phyloP scores from a whole-genome alignment of 257 asterid genomes.

The Fraxinus cuspidata region DNA sequence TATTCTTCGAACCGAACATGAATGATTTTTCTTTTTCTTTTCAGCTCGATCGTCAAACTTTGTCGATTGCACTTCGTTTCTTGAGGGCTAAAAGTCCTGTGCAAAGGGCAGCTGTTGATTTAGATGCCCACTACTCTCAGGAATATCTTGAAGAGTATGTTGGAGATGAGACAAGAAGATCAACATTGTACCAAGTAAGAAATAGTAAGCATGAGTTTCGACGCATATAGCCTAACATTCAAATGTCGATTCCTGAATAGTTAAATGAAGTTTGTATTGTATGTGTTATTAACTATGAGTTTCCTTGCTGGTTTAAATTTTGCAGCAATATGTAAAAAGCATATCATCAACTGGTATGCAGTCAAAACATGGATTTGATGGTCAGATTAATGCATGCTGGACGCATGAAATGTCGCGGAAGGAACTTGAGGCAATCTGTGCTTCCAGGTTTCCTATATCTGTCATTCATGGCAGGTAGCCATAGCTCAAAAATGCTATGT shows the following conservation, averaged over 20 bases:
- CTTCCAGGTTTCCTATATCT: constrained; percentile 73
- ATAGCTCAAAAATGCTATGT: constrained; percentile 32
- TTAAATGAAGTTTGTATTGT: background rate
- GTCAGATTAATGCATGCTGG: constrained; percentile 98
- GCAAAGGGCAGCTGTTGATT: constrained; percentile 99
- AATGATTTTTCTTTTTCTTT: constrained; percentile 8
- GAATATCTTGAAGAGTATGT: constrained; percentile 92
- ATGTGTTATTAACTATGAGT: background rate
- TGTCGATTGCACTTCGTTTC: constrained; percentile 89
- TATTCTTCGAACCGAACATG: background rate
- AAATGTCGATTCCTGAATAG: background rate
- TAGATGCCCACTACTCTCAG: constrained; percentile 97
- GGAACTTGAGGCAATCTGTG: constrained; percentile 72
- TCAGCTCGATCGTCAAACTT: constrained; percentile 72
- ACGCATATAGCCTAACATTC: constrained; percentile 6
- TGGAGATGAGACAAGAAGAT: constrained; percentile 75
- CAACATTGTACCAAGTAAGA: constrained; percentile 80
- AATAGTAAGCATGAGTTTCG: constrained; percentile 23
- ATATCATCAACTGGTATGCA: constrained; percentile 94
- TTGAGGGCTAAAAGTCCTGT: constrained; percentile 90
- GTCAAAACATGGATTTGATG: constrained; percentile 81
- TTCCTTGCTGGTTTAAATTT: constrained; percentile 21
- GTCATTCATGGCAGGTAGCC: constrained; percentile 95
- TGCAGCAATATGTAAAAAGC: constrained; percentile 88
- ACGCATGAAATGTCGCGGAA: constrained; percentile 64